Percentiles rank a stretch among this genome's conserved stretches.
These are phyloP conservation scores for Fraxinus platypoda DNA, from an alignment of 305 asterid genomes.

Conservation along the genomic window DNA sequence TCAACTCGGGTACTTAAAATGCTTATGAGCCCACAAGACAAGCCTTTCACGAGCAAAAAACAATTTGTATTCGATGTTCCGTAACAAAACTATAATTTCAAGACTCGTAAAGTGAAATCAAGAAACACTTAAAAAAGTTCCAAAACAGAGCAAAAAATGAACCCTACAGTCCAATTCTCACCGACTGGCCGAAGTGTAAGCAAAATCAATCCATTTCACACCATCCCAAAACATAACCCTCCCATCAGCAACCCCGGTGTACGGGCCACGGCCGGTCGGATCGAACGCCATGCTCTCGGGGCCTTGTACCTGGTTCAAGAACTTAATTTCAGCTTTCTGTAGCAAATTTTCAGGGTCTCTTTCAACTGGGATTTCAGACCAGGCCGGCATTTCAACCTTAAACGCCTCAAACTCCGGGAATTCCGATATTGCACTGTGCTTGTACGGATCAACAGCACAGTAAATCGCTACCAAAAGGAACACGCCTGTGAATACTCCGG, in stretches of 20 bases:
- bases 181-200: conserved; percentile 88
- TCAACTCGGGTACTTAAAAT: neutral
- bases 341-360: conserved; percentile 60
- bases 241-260: conserved; percentile 90
- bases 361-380: conserved; percentile 60
- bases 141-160: neutral
- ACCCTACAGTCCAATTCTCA: conserved; percentile 20
- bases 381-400: conserved; percentile 61
- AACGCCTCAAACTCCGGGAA: conserved; percentile 71
- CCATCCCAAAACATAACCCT: conserved; percentile 88
- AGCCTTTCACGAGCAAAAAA: neutral
- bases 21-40: neutral
- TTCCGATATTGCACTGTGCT: conserved; percentile 56
- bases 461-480: conserved; percentile 61
- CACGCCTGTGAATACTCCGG: conserved; percentile 44
- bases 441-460: conserved; percentile 84
- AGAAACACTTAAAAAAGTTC: neutral
- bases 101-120: neutral
- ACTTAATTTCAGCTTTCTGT: conserved; percentile 83
- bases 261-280: conserved; percentile 86
- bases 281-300: conserved; percentile 90
- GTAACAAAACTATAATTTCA: neutral
- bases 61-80: neutral
- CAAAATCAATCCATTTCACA: conserved; percentile 71
- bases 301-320: conserved; percentile 69